Base-by-base conservation (phyloP, 495 filamentous ascomycete genomes). In the Chaetomium fimeti region DNA sequence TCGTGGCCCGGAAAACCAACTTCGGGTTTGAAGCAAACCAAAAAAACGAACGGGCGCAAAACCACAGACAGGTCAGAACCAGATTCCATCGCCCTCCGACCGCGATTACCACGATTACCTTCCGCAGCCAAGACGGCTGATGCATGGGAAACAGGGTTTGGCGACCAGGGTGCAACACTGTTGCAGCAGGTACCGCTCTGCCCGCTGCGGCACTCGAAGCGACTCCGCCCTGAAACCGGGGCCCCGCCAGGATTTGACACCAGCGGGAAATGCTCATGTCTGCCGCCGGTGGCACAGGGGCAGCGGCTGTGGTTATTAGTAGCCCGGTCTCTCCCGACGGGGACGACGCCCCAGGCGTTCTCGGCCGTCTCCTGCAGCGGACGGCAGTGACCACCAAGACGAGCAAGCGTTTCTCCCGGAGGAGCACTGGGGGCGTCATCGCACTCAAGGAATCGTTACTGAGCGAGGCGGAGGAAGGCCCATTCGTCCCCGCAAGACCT, bases 261-360 rank as follows among this genome's bases (percentile, higher is more conserved):
- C 28, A 60, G 57, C 38, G 7, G 3, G 32, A 36, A n/a, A n/a
- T n/a, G 32, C 32, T 36, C 32, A 36, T 36, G 8, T 5, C 13
- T n/a, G 27, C 22, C 55, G 42, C 42, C 11, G 55, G 9, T 57
- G 55, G 28, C 51, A 32, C 32, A 40, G 56, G 65, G 60, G 27
- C 62, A 56, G 68, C n/a, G 38, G 18, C 28, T 66, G 24, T 42
- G 64, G 25, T 27, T 65, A 68, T 66, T 62, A 64, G 62, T 60
- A 67, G 58, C 22, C 64, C 45, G 16, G 27, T 18, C 48, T 57
- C 66, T 25, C 64, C 64, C 66, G 52, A 36, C 61, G 45, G 45
- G 32, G 32, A 36, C 53, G 36, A 57, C 42, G 22, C 63, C 18
- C 49, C 60, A 18, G 57, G 63, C 20, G 16, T 61, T 27, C 48